Conservation (phyloP, 2,329 filamentous ascomycete species). For the Neopestalotiopsis clavispora region DNA sequence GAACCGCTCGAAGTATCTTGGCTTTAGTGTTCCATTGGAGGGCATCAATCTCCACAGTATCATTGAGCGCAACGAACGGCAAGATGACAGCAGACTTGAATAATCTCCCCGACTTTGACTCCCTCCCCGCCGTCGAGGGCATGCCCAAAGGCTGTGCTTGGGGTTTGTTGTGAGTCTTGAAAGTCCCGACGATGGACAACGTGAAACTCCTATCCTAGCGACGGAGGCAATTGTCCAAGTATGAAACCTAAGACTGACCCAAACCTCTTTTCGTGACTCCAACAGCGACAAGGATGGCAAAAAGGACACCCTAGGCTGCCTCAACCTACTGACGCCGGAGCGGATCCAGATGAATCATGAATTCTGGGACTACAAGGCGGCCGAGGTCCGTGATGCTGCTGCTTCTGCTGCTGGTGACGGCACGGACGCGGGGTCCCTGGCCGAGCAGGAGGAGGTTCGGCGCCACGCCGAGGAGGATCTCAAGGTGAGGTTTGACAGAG, state of each 20-base stretch:
- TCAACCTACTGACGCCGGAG: conserved; percentile 19
- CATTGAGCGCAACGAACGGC: neutral
- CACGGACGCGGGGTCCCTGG: too few relatives aligned
- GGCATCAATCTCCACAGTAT: neutral
- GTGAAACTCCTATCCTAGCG: too few relatives aligned
- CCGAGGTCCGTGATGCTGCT: neutral
- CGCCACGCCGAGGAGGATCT: neutral
- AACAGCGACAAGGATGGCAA: conserved; percentile 17
- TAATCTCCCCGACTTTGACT: conserved; percentile 19
- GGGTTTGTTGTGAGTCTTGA: conserved; percentile 19
- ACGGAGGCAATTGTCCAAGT: too few relatives aligned
- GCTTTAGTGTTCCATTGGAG: too few relatives aligned
- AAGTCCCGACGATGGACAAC: neutral
- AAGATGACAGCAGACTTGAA: conserved; percentile 12
- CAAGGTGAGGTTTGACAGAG: neutral
- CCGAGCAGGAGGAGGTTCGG: neutral
- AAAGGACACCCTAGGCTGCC: conserved; percentile 19
- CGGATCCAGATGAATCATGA: neutral
- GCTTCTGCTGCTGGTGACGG: too few relatives aligned
- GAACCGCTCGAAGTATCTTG: too few relatives aligned
- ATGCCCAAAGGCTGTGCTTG: conserved; percentile 20
- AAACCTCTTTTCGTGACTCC: neutral
- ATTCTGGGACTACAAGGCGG: neutral
- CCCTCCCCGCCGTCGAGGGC: conserved; percentile 13
- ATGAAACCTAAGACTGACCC: accelerated